Conservation (phyloP, 257 asterid species). For the Sherardia arvensis region DNA sequence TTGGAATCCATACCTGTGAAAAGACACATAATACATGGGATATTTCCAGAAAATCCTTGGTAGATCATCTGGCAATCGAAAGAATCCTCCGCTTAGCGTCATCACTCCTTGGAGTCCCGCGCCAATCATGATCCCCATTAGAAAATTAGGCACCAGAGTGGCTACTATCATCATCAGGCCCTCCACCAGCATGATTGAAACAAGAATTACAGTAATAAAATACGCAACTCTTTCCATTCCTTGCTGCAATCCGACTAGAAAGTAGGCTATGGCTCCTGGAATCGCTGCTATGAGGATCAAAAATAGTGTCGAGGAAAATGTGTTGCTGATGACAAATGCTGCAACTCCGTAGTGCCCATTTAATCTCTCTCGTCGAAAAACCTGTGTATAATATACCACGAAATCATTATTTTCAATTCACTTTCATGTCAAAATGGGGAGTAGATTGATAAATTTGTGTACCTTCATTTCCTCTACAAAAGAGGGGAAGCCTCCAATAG, state of each 20-base stretch:
- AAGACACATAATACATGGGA: conserved; percentile 47
- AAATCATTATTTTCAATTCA: no score
- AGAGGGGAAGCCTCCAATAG: conserved; percentile 62
- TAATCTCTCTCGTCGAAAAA: conserved; percentile 41
- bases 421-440: no score
- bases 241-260: conserved; percentile 32
- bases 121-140: conserved; percentile 38
- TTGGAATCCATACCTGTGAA: conserved; percentile 53
- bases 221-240: conserved; percentile 22
- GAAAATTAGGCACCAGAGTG: conserved; percentile 50
- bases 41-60: conserved; percentile 54
- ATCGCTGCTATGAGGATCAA: conserved; percentile 38
- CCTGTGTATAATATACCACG: no score
- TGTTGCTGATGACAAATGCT: conserved; percentile 43
- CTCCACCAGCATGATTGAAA: conserved; percentile 62
- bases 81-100: conserved; percentile 63
- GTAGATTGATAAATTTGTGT: background rate
- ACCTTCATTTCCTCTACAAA: conserved; percentile 58
- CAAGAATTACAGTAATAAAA: conserved; percentile 32
- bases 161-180: conserved; percentile 67
- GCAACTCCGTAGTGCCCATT: conserved; percentile 54
- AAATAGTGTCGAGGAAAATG: conserved; percentile 43
- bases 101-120: conserved; percentile 55
- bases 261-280: conserved; percentile 46
- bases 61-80: conserved; percentile 40